Evolutionary conservation across 2,329 filamentous ascomycete species (phyloP).

Genomic region (Corynespora cassiicola): DNA sequence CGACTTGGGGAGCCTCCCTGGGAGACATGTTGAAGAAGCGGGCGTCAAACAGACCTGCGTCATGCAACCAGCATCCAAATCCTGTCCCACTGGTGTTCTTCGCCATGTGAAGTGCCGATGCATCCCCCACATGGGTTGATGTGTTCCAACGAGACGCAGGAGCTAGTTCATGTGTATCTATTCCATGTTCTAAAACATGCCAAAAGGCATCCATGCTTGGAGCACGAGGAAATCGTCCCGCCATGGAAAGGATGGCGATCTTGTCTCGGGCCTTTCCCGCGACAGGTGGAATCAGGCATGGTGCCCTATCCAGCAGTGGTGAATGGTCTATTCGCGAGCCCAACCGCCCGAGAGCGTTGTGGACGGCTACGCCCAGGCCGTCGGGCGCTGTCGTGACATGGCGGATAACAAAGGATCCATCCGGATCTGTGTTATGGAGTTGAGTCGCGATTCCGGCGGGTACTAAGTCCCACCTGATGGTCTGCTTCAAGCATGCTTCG

Average conservation of each 20-base stretch:
- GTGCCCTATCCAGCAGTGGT: no score
- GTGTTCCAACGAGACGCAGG: neutral
- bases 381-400: slow-evolving; percentile 1
- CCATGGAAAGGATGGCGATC: slow-evolving; percentile 9
- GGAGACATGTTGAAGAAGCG: slow-evolving; percentile 39
- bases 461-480: slow-evolving; percentile 3
- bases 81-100: slow-evolving; percentile 22
- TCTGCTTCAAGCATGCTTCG: slow-evolving; percentile 5
- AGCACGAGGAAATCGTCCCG: slow-evolving; percentile 7
- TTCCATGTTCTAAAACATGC: slow-evolving; percentile 6
- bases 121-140: neutral
- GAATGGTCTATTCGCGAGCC: neutral
- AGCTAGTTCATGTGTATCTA: slow-evolving; percentile 4
- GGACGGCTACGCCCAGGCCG: slow-evolving; percentile 1
- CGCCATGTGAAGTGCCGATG: no score
- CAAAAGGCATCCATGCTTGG: slow-evolving; percentile 8
- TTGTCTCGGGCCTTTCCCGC: no score
- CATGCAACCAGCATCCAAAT: slow-evolving; percentile 33
- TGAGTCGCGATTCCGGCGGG: slow-evolving; percentile 1
- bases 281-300: no score
- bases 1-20: slow-evolving; percentile 32
- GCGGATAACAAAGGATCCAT: slow-evolving; percentile 1
- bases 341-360: neutral
- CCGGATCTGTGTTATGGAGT: neutral
- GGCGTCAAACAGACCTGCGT: slow-evolving; percentile 32